Evolutionary conservation across 805 yeast species (phyloP), one percentile per base, ranked within the genome.

Genomic region (Debaryomyces castellii): DNA sequence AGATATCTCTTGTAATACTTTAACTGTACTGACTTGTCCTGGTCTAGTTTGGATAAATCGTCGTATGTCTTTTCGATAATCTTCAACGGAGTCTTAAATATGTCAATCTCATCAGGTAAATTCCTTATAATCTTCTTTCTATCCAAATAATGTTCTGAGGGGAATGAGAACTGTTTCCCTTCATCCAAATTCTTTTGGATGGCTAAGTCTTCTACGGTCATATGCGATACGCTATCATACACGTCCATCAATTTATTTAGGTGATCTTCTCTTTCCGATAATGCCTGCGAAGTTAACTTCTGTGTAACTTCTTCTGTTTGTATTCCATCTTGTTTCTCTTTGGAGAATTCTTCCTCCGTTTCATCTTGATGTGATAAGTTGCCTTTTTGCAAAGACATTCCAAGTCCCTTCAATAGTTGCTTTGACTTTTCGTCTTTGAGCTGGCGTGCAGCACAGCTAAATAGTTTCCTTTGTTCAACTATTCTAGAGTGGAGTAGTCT

Each of bases 21-120:
- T 39, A 57, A 48, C 43, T 70, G 76, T 23, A 71, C 64, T 3
- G 66, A 53, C 44, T 58, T 62, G 52, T 72, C 77, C 18, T 58
- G 51, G 43, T 72, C 77, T 34, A 72, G 53, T 41, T 62, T 55
- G 18, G 53, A 48, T 45, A 72, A 53, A 41, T 59, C 55, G 5
- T 54, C 51, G 50, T 71, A 72, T 1, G 68, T 58, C 25, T 60
- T 55, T 22, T 67, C 63, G 33, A 72, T 57, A 20, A 60, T 60
- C 23, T 50, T 53, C 45, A 60, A 44, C 1, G 69, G 63, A 1
- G 67, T 62, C 22, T 63, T 55, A 22, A 63, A 51, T 21, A 68
- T 41, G 48, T 71, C 73, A 9, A 69, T 54, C 47, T 63, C 70
- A 41, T 69, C 67, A 0, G 76, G 75, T 11, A 71, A 52, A 24